A percentile compares a stretch with the other conserved stretches of the same genome.
These are phyloP conservation scores for Backusella tarrabulga DNA, from an alignment of 192 early-diverging fungal species.

Conservation along the genomic window DNA sequence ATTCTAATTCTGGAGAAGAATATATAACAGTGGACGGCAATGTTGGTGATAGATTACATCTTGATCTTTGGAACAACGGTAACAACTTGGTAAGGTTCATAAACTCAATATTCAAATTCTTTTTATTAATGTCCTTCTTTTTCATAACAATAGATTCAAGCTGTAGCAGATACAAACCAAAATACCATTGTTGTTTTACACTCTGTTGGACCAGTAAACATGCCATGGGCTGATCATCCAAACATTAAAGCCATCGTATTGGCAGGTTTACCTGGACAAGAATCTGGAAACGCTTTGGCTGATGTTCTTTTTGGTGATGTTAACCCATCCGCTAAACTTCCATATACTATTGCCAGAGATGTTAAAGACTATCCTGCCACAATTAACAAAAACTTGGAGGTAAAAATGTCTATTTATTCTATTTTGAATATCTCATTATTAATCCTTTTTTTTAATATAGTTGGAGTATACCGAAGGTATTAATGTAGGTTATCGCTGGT, in stretches of 20 bases:
- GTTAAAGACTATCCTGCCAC: slow-evolving; percentile 43
- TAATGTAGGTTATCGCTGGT: slow-evolving; percentile 54
- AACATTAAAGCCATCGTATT: slow-evolving; percentile 58
- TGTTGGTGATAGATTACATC: slow-evolving; percentile 53
- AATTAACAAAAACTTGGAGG: not conserved
- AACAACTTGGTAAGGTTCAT: slow-evolving; percentile 52
- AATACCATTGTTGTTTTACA: slow-evolving; percentile 60
- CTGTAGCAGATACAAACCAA: slow-evolving; percentile 48
- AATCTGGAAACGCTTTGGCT: slow-evolving; percentile 64
- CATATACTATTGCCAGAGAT: slow-evolving; percentile 58
- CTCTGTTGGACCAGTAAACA: slow-evolving; percentile 55
- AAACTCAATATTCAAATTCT: not conserved
- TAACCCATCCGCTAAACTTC: slow-evolving; percentile 60
- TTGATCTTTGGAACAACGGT: slow-evolving; percentile 57
- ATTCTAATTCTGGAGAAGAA: slow-evolving; percentile 32
- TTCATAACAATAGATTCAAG: slow-evolving; percentile 28
- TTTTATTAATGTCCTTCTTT: not conserved
- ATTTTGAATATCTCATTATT: not conserved
- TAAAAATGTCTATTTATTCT: slow-evolving; percentile 1
- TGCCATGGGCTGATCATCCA: slow-evolving; percentile 59
- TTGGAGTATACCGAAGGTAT: slow-evolving; percentile 57
- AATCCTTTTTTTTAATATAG: slow-evolving; percentile 15
- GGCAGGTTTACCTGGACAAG: slow-evolving; percentile 63
- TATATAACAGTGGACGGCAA: slow-evolving; percentile 48
- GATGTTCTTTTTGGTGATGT: slow-evolving; percentile 67